These are phyloP conservation scores for Talaromyces sp. DNA, from an alignment of 2,329 filamentous ascomycete species.

Conservation along the genomic window DNA sequence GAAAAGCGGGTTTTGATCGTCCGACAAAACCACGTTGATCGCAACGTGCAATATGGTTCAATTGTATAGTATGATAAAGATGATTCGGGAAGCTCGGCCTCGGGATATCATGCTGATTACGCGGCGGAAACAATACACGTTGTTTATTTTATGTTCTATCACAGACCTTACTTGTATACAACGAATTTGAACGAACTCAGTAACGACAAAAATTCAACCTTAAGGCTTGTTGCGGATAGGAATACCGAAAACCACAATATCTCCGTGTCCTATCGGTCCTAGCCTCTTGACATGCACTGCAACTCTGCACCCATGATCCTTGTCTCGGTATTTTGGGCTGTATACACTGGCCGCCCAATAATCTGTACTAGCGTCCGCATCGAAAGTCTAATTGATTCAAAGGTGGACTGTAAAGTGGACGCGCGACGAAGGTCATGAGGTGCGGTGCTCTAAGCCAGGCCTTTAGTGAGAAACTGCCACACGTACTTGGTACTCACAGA, in stretches of 20 bases:
- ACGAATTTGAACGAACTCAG: neutral
- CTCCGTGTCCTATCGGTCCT: neutral
- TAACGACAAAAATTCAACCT: neutral
- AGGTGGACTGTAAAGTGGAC: neutral
- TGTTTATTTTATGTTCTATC: neutral
- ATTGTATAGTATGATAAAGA: neutral
- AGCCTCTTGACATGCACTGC: neutral
- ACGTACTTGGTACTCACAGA: neutral
- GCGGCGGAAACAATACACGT: neutral
- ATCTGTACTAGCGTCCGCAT: neutral
- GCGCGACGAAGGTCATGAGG: neutral
- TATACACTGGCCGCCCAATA: neutral
- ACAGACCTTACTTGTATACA: neutral
- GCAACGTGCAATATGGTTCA: neutral
- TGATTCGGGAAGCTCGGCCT: neutral
- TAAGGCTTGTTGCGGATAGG: neutral
- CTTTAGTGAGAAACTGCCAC: neutral
- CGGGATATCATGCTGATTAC: neutral
- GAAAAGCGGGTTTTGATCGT: neutral
- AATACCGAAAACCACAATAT: neutral
- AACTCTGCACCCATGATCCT: neutral
- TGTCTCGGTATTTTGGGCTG: neutral
- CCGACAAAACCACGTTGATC: neutral
- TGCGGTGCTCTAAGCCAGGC: neutral
- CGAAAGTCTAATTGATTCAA: neutral